Evolutionary conservation across 2,329 filamentous ascomycete genomes (phyloP).

Genomic region (Drechslera avenae): DNA sequence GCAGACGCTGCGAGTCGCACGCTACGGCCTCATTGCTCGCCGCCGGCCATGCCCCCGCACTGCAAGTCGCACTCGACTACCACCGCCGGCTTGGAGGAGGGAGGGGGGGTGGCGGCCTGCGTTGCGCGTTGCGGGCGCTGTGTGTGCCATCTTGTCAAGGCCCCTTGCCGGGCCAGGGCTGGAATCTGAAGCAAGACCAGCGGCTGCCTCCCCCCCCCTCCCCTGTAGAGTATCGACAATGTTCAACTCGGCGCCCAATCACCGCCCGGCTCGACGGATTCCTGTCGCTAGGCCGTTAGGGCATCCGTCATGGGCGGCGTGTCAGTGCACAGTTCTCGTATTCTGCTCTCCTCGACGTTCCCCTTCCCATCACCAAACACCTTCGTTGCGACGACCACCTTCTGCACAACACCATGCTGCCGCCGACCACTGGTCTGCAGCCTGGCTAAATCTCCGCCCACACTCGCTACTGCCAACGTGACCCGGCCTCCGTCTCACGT

Average conservation of each 20-base stretch:
- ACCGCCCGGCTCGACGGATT: slow-evolving; percentile 12
- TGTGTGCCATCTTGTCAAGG: slow-evolving; percentile 5
- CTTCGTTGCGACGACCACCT: slow-evolving; percentile 24
- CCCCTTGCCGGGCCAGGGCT: slow-evolving; percentile 14
- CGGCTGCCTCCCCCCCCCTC: slow-evolving; percentile 17
- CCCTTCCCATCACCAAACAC: slow-evolving; percentile 32
- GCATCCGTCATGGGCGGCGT: slow-evolving; percentile 28
- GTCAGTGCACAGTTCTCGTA: slow-evolving; percentile 34
- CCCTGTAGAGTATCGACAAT: slow-evolving; percentile 19
- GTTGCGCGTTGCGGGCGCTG: background rate
- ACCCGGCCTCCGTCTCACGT: slow-evolving; percentile 26
- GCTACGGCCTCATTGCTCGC: background rate
- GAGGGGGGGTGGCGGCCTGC: background rate
- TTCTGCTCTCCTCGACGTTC: slow-evolving; percentile 34
- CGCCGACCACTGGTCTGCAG: slow-evolving; percentile 22
- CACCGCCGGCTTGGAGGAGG: too few species aligned
- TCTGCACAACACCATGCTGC: slow-evolving; percentile 33
- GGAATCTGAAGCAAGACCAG: slow-evolving; percentile 24
- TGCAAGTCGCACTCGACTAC: background rate
- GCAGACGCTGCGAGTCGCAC: background rate
- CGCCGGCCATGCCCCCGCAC: too few species aligned
- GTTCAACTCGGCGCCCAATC: slow-evolving; percentile 23
- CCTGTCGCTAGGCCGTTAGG: slow-evolving; percentile 24
- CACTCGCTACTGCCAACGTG: slow-evolving; percentile 2
- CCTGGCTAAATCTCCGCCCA: slow-evolving; percentile 23